Base-by-base conservation (phyloP, 2,329 filamentous ascomycete species). In the Onygenales sp. region DNA sequence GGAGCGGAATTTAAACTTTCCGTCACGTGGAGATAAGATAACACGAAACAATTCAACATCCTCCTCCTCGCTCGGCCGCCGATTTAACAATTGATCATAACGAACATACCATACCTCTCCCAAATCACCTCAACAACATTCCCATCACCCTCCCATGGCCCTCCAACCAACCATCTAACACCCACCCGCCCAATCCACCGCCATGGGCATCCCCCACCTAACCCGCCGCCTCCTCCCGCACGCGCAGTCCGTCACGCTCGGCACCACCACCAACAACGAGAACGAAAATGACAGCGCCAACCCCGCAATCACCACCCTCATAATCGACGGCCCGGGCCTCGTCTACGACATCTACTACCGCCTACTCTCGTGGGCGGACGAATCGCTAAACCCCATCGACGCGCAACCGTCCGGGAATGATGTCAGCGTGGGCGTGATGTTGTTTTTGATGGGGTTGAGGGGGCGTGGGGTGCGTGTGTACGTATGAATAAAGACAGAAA, bases 291-390 rank as follows among this genome's bases (percentile, higher is more conserved):
- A 39, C 6, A 39, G 3, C 36, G 36, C 9, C 13, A 39, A 39
- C 36, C 9, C 9, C 36, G 13, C 13, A 10, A 56, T 66, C 32
- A 54, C 59, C 5, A 64, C 66, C 44, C 68, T 78, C 13, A 73
- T 83, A 44, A 81, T 95, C 53, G 90, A 95, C 65, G 90, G 89
- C 0, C 89, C 90, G 4, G 84, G 83, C 2, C 71, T 95, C 31
- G 87, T 88, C 1, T 86, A 92, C 65, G 80, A 88, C 65, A 74
- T 91, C 42, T 82, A 86, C 56, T 73, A 82, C 49, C 69, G 81
- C 14, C 78, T 83, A 53, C 70, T 81, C 43, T 65, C 62, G 3
- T 66, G 68, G 52, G 67, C 66, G 54, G 61, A 66, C 32, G 54
- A 55, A 14, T 62, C 67, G 17, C 68, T 67, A 40, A 77, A 76